Evolutionary conservation across 2,329 filamentous ascomycete genomes (phyloP).

Genomic region (Ceratocystis lukuohia): DNA sequence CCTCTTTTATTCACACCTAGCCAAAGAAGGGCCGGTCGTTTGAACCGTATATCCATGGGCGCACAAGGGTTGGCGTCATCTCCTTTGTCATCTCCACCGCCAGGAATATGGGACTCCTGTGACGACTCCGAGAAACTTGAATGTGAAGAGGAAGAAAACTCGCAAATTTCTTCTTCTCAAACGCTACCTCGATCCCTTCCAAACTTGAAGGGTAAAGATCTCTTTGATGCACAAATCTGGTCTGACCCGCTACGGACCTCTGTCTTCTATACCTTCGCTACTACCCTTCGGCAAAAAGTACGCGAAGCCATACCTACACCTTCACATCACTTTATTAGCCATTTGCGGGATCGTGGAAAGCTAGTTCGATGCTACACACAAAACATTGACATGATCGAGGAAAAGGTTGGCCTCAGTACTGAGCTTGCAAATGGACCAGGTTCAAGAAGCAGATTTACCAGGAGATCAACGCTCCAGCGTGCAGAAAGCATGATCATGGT

Average conservation of each 20-base stretch:
- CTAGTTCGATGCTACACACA: slow-evolving; percentile 61
- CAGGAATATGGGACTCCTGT: slow-evolving; percentile 39
- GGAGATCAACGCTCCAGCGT: slow-evolving; percentile 24
- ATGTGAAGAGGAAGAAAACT: slow-evolving; percentile 28
- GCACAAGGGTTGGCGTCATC: slow-evolving; percentile 32
- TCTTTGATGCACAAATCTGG: slow-evolving; percentile 61
- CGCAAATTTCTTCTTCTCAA: slow-evolving; percentile 6
- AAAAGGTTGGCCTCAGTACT: slow-evolving; percentile 53
- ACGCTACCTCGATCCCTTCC: slow-evolving; percentile 29
- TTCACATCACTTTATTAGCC: slow-evolving; percentile 56
- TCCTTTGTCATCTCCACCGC: slow-evolving; percentile 44
- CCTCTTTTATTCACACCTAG: slow-evolving; percentile 8
- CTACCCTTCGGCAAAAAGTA: slow-evolving; percentile 51
- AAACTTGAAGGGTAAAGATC: slow-evolving; percentile 55
- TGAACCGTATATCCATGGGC: slow-evolving; percentile 13
- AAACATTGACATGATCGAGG: slow-evolving; percentile 62
- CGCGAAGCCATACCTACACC: slow-evolving; percentile 48
- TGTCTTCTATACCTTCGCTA: slow-evolving; percentile 60
- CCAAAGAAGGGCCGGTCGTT: slow-evolving; percentile 9
- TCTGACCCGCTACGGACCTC: slow-evolving; percentile 53
- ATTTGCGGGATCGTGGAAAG: slow-evolving; percentile 52
- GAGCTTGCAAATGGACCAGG: slow-evolving; percentile 49
- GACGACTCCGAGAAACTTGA: slow-evolving; percentile 28
- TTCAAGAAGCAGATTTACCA: slow-evolving; percentile 46
- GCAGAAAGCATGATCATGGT: slow-evolving; percentile 17